A percentile compares a stretch with the other conserved stretches of the same genome.
phyloP scores from a whole-genome alignment of 371 early-diverging fungal genomes.

The Dinochytrium kinnereticum region DNA sequence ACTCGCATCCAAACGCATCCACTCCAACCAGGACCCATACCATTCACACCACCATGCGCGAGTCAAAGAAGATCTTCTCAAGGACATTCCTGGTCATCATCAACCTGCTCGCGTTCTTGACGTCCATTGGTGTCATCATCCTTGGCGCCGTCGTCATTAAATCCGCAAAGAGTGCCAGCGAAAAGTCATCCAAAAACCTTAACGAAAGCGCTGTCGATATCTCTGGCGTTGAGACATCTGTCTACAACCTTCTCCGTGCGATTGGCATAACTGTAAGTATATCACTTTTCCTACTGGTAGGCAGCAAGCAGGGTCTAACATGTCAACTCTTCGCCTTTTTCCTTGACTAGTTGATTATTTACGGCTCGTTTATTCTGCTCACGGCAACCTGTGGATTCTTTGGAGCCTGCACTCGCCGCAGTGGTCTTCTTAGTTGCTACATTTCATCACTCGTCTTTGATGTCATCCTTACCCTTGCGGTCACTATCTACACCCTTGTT shows the following conservation, averaged over 20 bases:
- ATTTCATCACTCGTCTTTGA: not conserved
- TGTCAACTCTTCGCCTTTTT: not conserved
- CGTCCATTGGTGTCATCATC: not conserved
- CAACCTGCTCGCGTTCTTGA: not conserved
- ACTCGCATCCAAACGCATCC: no score
- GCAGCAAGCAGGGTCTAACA: not conserved
- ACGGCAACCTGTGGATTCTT: not conserved
- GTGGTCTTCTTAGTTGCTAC: not conserved
- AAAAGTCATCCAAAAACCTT: not conserved
- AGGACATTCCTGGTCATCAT: not conserved
- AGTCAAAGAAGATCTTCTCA: not conserved
- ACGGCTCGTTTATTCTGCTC: not conserved
- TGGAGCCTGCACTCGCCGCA: not conserved
- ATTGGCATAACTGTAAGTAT: not conserved
- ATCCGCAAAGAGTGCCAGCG: not conserved
- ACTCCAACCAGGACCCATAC: no score
- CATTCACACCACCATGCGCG: no score
- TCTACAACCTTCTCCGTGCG: not conserved
- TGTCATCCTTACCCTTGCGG: not conserved
- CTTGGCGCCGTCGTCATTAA: not conserved
- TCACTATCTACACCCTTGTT: not conserved
- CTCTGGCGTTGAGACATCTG: not conserved
- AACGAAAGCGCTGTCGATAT: not conserved
- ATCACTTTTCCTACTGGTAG: not conserved
- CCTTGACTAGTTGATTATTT: no score